These are phyloP conservation scores for Marchantia paleacea DNA, from an alignment of 225 moss, liverwort and hornwort genomes.

Conservation along the genomic window DNA sequence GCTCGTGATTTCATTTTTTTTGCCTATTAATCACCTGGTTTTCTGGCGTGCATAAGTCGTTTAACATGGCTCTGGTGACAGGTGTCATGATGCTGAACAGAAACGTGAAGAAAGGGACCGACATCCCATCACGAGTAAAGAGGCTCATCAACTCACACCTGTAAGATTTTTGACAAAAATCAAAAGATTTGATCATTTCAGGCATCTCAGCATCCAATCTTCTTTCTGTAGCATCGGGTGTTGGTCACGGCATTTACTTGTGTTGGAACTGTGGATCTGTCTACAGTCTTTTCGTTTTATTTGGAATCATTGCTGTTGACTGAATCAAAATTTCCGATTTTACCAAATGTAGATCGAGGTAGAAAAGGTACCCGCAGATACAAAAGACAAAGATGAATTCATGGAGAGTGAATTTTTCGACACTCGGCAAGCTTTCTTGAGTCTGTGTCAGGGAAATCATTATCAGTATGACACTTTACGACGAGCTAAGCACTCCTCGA, in stretches of 20 bases:
- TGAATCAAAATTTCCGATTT: background rate
- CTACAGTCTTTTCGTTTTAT: no score
- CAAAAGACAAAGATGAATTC: slow-evolving; percentile 93
- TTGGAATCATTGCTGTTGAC: background rate
- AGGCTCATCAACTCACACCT: slow-evolving; percentile 48
- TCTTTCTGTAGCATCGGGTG: background rate
- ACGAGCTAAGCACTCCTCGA: slow-evolving; percentile 94
- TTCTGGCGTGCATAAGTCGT: background rate
- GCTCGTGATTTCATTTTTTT: background rate
- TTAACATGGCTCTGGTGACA: slow-evolving; percentile 19
- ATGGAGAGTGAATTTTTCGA: slow-evolving; percentile 99
- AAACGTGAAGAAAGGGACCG: slow-evolving; percentile 79
- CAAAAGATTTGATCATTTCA: background rate
- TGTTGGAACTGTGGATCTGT: background rate
- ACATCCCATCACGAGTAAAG: slow-evolving; percentile 66
- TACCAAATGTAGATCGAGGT: slow-evolving; percentile 56
- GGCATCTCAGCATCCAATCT: background rate
- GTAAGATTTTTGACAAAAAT: slow-evolving; percentile 15
- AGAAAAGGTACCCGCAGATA: slow-evolving; percentile 65
- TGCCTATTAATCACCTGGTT: background rate
- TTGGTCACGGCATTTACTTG: background rate
- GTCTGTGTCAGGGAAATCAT: slow-evolving; percentile 97
- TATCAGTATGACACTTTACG: slow-evolving; percentile 98
- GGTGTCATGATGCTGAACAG: slow-evolving; percentile 78
- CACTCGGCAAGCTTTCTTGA: slow-evolving; percentile 95